Base-by-base conservation (phyloP, 140 eudicot species). In the Flaveria floridana region DNA sequence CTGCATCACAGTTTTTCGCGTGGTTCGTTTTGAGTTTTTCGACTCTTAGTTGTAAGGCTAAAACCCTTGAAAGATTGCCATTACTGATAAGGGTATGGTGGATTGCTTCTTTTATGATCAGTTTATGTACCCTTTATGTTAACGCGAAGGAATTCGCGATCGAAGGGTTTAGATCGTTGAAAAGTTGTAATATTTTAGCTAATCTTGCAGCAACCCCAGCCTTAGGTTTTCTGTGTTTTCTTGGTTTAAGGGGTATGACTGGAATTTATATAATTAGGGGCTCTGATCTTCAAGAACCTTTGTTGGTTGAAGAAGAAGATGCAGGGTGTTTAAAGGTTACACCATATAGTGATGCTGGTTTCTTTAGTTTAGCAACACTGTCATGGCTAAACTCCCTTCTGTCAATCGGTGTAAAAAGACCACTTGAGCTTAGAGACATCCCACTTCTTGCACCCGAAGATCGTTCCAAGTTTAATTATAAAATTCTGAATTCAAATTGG, bases 401-500 rank as follows among this genome's bases (percentile, higher is more conserved):
- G 47, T 84, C 97, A 9, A 70, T 72, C 9, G 99, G 99, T 65
- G 94, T 87, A 42, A 85, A 87, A 77, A 81, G 96, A 61, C 97
- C 97, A 3, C 96, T 90, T 39, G 99, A 93, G 80, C 87, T 90
- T 14, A 83, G 89, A 71, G 97, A 90, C 75, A 86, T 93, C 53
- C 99, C 96, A 2, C 92, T 88, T 85, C 91, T 93, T 64, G 91
- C 97, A 1, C 91, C 89, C 0, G 85, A 81, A 82, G 99, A 93
- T 72, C 97, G 99, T 25, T 86, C 96, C 19, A 90, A 93, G 74
- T 76, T 84, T 12, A 85, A 84, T 66, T 90, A 88, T 61, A 90
- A 90, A 80, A 72, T 88, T 46, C 63, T 90, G 57, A 90, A 85
- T 66, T 76, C 85, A 1, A 86, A 88, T 50, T 93, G 96, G 97